Base-by-base conservation (phyloP, 768 basidiomycete genomes). In the Leccinum fibrillosum region DNA sequence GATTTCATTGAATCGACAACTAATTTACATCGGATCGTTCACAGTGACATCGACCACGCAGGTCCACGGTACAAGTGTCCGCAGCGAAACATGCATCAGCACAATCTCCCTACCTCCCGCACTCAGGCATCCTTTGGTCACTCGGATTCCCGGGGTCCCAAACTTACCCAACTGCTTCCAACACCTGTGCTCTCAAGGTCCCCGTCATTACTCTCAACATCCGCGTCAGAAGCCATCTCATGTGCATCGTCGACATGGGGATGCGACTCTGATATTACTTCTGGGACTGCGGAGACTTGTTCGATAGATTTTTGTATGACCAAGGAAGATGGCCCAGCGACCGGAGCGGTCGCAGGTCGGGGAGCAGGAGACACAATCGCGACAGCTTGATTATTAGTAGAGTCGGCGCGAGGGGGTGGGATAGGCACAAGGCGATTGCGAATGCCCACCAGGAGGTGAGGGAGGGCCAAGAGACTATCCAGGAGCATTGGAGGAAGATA, bases 111-210 rank as follows among this genome's bases (percentile, higher is more conserved):
- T 32, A 61, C 25, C 7, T 25, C 42, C 19, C 37, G n/a, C 39
- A 45, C 50, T 17, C 34, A 55, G 32, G 35, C 19, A 32, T 35
- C 50, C 52, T 13, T 26, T 15, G 17, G 13, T 68, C 53, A 72
- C 47, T 64, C 59, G 23, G 68, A 52, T 53, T 58, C 65, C 39
- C 58, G 68, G 9, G 68, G 56, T 39, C 66, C 68, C 66, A 91
- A 73, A 68, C 83, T 89, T 53, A 92, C 75, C 90, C 90, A 92
- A 61, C 88, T 90, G 51, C 82, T 78, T 37, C 75, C 82, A 26
- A 82, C 82, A 30, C 76, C 78, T 5, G 78, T 74, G 12, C 64
- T 70, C 58, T 80, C 84, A 2, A 80, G 76, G 57, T 82, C 83
- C 2, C 79, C 80, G 12, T 77, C 74, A 62, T 83, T 85, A 64